phyloP scores from a whole-genome alignment of 768 basidiomycete genomes.

The Psilocybe subaeruginosa region DNA sequence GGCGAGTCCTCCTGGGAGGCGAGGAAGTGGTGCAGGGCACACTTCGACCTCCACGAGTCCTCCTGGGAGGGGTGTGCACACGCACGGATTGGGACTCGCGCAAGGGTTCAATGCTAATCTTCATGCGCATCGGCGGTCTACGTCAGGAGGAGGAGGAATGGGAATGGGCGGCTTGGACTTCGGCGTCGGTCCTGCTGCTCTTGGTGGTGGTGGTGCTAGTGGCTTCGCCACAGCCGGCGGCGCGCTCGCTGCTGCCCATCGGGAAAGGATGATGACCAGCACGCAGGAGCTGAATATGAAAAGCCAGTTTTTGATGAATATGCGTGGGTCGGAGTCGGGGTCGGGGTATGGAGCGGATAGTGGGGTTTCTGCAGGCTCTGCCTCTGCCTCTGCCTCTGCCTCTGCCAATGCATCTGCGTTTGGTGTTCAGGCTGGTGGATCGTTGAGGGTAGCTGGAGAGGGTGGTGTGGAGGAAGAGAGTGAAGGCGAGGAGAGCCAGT shows the following conservation, averaged over 20 bases:
- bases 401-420: background rate
- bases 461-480: conserved; percentile 3
- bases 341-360: conserved; percentile 14
- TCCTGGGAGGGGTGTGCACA: background rate
- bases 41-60: background rate
- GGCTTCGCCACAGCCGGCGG: background rate
- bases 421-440: background rate
- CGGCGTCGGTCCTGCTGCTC: background rate
- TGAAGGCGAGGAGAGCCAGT: conserved; percentile 23
- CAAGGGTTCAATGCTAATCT: background rate
- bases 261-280: conserved; percentile 36
- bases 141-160: conserved; percentile 1
- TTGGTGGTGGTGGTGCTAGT: background rate
- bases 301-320: conserved; percentile 35
- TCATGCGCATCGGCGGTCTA: conserved; percentile 1
- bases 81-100: background rate
- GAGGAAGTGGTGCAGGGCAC: background rate
- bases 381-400: background rate
- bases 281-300: conserved; percentile 46
- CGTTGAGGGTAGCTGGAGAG: background rate
- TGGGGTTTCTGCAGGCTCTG: conserved; percentile 2
- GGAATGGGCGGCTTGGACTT: background rate
- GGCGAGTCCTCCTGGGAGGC: background rate
- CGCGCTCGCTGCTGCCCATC: background rate
- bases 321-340: conserved; percentile 18